Evolutionary conservation across 139 green algal species (phyloP).

Genomic region (Raphidocelis subcapitata): DNA sequence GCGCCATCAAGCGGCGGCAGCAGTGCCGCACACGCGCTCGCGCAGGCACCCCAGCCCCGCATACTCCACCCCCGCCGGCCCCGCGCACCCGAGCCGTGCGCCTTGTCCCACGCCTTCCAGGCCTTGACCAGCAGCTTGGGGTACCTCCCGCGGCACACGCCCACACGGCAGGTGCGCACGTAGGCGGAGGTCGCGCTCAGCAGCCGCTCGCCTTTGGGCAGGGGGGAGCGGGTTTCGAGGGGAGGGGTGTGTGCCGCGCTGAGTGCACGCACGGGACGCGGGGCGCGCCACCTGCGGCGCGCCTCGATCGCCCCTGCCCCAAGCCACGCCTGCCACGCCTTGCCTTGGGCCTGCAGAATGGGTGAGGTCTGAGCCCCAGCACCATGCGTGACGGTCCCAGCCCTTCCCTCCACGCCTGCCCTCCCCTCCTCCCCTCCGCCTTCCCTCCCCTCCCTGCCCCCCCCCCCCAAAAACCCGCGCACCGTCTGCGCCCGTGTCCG

Average conservation of each 20-base stretch:
- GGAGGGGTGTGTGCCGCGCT: neutral
- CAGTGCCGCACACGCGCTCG: too few relatives aligned
- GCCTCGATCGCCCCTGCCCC: too few relatives aligned
- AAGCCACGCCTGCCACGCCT: too few relatives aligned
- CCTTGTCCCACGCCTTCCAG: conserved; percentile 44
- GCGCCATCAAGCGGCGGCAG: too few relatives aligned
- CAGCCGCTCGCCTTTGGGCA: neutral
- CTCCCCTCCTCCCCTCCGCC: too few relatives aligned
- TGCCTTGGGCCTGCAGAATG: too few relatives aligned
- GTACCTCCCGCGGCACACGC: conserved; percentile 54
- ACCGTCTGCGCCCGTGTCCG: conserved; percentile 5
- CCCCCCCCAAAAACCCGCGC: too few relatives aligned
- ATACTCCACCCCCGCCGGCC: too few relatives aligned
- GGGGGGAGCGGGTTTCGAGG: neutral
- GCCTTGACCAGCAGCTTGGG: conserved; percentile 39
- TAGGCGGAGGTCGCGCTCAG: conserved; percentile 68
- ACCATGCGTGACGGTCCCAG: too few relatives aligned
- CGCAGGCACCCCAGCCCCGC: too few relatives aligned
- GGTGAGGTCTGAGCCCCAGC: too few relatives aligned
- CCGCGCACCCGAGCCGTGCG: neutral
- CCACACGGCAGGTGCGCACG: conserved; percentile 67
- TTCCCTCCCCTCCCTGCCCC: too few relatives aligned
- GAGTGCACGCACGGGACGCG: conserved; percentile 6
- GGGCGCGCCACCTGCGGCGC: neutral
- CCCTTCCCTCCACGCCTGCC: neutral